A percentile compares a stretch with the other conserved stretches of the same genome.
phyloP scores from a whole-genome alignment of 1,284 basidiomycete genomes.

The Singerocomus rubriflavus region DNA sequence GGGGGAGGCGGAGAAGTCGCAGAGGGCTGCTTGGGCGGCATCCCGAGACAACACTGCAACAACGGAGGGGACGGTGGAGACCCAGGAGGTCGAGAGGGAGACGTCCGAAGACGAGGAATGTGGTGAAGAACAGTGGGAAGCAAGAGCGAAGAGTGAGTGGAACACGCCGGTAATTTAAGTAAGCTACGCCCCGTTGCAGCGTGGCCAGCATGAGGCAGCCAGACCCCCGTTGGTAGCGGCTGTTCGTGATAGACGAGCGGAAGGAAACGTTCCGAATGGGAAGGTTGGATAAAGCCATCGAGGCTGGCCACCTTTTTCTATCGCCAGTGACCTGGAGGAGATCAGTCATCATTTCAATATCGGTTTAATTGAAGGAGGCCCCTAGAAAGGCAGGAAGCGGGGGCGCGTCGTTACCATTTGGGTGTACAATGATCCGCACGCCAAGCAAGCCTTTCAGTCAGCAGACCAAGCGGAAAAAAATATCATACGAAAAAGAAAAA shows the following conservation, averaged over 20 bases:
- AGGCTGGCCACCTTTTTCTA: constrained; percentile 29
- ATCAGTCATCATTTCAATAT: constrained; percentile 38
- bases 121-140: constrained; percentile 22
- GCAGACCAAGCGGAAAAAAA: neutral
- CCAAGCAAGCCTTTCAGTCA: constrained; percentile 13
- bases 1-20: constrained; percentile 56
- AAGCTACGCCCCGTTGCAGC: constrained; percentile 48
- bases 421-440: constrained; percentile 16
- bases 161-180: constrained; percentile 41
- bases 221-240: constrained; percentile 30
- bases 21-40: constrained; percentile 47
- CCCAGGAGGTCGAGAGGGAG: constrained; percentile 25
- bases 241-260: constrained; percentile 35
- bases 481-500: constrained; percentile 6
- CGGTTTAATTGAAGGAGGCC: constrained; percentile 13
- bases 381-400: constrained; percentile 28
- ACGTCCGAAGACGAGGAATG: constrained; percentile 26
- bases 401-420: constrained; percentile 7
- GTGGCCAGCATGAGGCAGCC: constrained; percentile 60
- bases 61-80: constrained; percentile 18
- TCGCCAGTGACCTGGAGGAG: constrained; percentile 20
- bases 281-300: constrained; percentile 30
- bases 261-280: constrained; percentile 29
- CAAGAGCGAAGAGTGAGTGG: constrained; percentile 29
- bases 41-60: constrained; percentile 22